A percentile compares a stretch with the other conserved stretches of the same genome.
Conservation (phyloP, 1,284 basidiomycete species). For the Pisolithus thermaeus region DNA sequence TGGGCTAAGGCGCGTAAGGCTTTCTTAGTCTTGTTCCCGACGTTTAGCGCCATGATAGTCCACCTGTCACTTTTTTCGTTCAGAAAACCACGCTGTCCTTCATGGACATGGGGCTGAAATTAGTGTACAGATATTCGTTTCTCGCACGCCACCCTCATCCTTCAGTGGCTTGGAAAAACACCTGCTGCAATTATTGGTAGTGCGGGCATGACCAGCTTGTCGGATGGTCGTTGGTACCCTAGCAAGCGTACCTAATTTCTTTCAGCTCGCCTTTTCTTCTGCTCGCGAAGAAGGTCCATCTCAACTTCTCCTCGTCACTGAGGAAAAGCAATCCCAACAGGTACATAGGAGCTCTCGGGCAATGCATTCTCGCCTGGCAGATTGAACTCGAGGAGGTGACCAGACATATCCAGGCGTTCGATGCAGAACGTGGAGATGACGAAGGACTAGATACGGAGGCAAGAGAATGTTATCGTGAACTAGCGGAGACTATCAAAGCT, state of each 20-base stretch:
- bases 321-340: slow-evolving; percentile 86
- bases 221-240: slow-evolving; percentile 23
- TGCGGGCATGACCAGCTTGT: slow-evolving; percentile 25
- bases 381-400: slow-evolving; percentile 87
- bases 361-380: slow-evolving; percentile 86
- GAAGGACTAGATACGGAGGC: slow-evolving; percentile 61
- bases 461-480: slow-evolving; percentile 66
- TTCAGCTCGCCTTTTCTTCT: slow-evolving; percentile 35
- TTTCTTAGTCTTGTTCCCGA: too few species aligned
- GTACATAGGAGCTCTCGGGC: slow-evolving; percentile 77
- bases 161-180: slow-evolving; percentile 9
- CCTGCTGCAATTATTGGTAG: not conserved
- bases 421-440: slow-evolving; percentile 53
- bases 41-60: too few species aligned
- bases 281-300: slow-evolving; percentile 60
- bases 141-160: too few species aligned
- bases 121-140: too few species aligned
- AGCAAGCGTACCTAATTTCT: slow-evolving; percentile 19
- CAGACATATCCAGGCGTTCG: slow-evolving; percentile 66
- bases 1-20: too few species aligned
- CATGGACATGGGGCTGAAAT: too few species aligned
- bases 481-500: slow-evolving; percentile 67
- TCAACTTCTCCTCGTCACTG: slow-evolving; percentile 81
- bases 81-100: too few species aligned
- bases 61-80: too few species aligned